Conservation (phyloP, 495 filamentous ascomycete genomes). For the Evernia prunastri region DNA sequence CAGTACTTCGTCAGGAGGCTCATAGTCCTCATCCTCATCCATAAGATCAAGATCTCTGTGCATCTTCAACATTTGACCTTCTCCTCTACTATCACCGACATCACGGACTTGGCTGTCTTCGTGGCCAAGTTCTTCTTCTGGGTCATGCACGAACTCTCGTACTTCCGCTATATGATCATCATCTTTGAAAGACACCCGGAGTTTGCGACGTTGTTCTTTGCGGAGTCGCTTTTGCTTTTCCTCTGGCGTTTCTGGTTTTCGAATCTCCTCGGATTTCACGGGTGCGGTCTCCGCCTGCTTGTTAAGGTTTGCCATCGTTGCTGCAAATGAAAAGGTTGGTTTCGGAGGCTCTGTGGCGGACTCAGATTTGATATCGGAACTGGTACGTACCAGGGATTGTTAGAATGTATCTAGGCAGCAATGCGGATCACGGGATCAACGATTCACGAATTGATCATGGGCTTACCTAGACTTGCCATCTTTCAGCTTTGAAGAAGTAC, state of each 20-base stretch:
- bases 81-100: constrained; percentile 62
- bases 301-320: constrained; percentile 58
- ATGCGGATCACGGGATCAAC: not conserved
- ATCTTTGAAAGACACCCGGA: constrained; percentile 68
- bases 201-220: constrained; percentile 68
- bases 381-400: constrained; percentile 30
- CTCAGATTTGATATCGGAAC: constrained; percentile 38
- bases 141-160: constrained; percentile 69
- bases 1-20: constrained; percentile 41
- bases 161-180: constrained; percentile 65
- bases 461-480: constrained; percentile 26
- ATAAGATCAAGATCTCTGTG: constrained; percentile 54
- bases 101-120: constrained; percentile 59
- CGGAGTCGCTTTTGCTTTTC: constrained; percentile 65
- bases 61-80: constrained; percentile 77
- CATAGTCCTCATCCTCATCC: constrained; percentile 62
- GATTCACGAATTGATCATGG: not conserved
- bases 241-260: constrained; percentile 66
- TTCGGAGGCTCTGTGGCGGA: constrained; percentile 34
- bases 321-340: constrained; percentile 49
- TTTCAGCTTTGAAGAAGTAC: constrained; percentile 38
- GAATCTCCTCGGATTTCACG: constrained; percentile 45
- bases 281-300: constrained; percentile 56
- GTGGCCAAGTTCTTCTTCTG: constrained; percentile 72
- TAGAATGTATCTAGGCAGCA: constrained; percentile 19